Evolutionary conservation across 768 basidiomycete species (phyloP).

Genomic region (Clitopilus hobsonii): DNA sequence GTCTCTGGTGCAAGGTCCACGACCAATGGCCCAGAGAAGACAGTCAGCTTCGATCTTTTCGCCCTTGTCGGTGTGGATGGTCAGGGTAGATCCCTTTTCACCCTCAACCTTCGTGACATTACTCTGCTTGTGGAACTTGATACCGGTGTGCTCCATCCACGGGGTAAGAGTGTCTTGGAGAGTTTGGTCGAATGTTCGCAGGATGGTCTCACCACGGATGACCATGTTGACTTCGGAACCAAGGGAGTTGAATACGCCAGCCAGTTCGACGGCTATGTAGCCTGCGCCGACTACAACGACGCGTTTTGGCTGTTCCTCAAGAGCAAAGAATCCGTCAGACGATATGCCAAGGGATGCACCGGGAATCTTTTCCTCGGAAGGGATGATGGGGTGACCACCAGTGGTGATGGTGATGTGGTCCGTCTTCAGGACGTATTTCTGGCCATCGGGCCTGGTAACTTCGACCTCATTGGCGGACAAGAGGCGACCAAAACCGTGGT

Average conservation of each 20-base stretch:
- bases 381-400: conserved; percentile 81
- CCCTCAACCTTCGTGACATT: conserved; percentile 77
- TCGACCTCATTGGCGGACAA: conserved; percentile 65
- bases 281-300: conserved; percentile 96
- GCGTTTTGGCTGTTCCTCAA: conserved; percentile 85
- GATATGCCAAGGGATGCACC: conserved; percentile 88
- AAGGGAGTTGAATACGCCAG: conserved; percentile 88
- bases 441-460: conserved; percentile 64
- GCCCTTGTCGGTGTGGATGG: conserved; percentile 71
- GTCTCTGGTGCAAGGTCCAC: conserved; percentile 71
- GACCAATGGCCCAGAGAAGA: conserved; percentile 93
- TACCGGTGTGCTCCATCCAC: conserved; percentile 93
- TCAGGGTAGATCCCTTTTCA: conserved; percentile 63
- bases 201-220: conserved; percentile 85
- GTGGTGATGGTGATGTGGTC: conserved; percentile 82
- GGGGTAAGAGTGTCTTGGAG: conserved; percentile 80
- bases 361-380: conserved; percentile 74
- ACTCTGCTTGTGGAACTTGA: conserved; percentile 78
- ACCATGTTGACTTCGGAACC: conserved; percentile 90
- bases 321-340: conserved; percentile 95
- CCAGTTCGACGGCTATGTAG: conserved; percentile 96
- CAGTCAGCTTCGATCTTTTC: conserved; percentile 80
- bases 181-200: conserved; percentile 89
- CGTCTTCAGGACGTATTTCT: conserved; percentile 66
- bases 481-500: conserved; percentile 75